Percentiles rank a stretch among this genome's conserved stretches.
Evolutionary conservation across 2,329 filamentous ascomycete species (phyloP).

Genomic region (Diplodia corticola): DNA sequence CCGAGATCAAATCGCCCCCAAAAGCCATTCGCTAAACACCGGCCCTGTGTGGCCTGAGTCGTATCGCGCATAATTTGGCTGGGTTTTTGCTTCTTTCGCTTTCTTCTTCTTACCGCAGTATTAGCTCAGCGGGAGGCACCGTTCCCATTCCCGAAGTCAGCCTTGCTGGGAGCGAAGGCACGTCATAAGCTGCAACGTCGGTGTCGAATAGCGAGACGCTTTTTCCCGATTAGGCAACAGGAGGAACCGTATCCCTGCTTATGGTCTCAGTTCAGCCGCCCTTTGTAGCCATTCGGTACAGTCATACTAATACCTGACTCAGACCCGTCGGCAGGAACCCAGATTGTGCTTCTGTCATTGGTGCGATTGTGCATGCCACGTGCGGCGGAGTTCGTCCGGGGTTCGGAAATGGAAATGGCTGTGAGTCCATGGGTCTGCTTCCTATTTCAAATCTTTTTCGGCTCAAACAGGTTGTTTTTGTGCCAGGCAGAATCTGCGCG

Average conservation of each 20-base stretch:
- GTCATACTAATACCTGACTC: background rate
- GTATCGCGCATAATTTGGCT: conserved; percentile 1
- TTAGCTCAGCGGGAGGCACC: background rate
- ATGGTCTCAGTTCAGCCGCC: conserved; percentile 4
- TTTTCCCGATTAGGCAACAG: background rate
- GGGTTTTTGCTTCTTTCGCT: background rate
- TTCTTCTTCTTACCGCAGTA: background rate
- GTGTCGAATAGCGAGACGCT: background rate
- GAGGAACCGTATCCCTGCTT: background rate
- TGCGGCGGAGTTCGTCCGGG: background rate
- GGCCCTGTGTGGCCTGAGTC: background rate
- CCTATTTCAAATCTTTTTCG: background rate
- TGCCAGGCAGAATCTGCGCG: background rate
- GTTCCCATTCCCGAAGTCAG: background rate
- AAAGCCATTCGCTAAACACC: background rate
- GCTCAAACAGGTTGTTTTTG: background rate
- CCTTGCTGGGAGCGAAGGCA: background rate
- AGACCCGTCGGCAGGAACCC: background rate
- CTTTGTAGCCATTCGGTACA: background rate
- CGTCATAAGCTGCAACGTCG: background rate
- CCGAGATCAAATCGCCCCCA: background rate
- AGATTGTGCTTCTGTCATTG: background rate
- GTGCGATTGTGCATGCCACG: background rate
- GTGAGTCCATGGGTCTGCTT: background rate
- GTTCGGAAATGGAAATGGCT: background rate